These are phyloP conservation scores for Candida fluviatilis DNA, from an alignment of 805 yeast species.

Conservation along the genomic window DNA sequence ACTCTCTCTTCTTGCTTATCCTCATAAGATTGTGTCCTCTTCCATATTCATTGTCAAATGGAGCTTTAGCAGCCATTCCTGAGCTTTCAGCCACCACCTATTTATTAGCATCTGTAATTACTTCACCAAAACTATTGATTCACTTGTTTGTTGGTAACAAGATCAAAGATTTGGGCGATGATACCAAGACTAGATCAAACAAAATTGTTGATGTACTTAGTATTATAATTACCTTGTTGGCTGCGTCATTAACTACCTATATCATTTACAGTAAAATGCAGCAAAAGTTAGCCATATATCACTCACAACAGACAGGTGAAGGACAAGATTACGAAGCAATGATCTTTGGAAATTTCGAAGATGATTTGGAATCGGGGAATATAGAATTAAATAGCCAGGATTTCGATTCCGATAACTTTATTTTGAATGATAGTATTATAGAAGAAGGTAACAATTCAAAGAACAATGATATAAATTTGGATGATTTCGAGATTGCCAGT, in stretches of 20 bases:
- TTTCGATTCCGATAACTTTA: slow-evolving; percentile 38
- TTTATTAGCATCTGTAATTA: slow-evolving; percentile 63
- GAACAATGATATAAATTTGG: neutral
- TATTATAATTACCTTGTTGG: slow-evolving; percentile 50
- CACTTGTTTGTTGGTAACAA: slow-evolving; percentile 77
- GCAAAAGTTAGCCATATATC: slow-evolving; percentile 27
- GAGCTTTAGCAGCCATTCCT: slow-evolving; percentile 87
- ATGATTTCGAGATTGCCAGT: slow-evolving; percentile 2
- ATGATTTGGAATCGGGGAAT: slow-evolving; percentile 27
- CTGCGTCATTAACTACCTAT: slow-evolving; percentile 60
- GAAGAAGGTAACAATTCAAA: slow-evolving; percentile 4
- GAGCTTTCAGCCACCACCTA: slow-evolving; percentile 61
- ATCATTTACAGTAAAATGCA: slow-evolving; percentile 58
- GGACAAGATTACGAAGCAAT: slow-evolving; percentile 22
- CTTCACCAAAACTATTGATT: slow-evolving; percentile 79
- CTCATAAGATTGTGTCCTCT: slow-evolving; percentile 84
- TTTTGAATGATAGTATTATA: slow-evolving; percentile 35
- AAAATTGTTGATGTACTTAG: slow-evolving; percentile 61
- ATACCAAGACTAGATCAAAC: slow-evolving; percentile 43
- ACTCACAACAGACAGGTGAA: slow-evolving; percentile 9
- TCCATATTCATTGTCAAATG: slow-evolving; percentile 89
- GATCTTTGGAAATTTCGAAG: slow-evolving; percentile 39
- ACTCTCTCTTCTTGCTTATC: slow-evolving; percentile 58
- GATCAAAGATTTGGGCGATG: slow-evolving; percentile 62
- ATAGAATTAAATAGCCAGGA: slow-evolving; percentile 35